phyloP scores from a whole-genome alignment of 768 basidiomycete species.

The Strobilomyces echinocephalus region DNA sequence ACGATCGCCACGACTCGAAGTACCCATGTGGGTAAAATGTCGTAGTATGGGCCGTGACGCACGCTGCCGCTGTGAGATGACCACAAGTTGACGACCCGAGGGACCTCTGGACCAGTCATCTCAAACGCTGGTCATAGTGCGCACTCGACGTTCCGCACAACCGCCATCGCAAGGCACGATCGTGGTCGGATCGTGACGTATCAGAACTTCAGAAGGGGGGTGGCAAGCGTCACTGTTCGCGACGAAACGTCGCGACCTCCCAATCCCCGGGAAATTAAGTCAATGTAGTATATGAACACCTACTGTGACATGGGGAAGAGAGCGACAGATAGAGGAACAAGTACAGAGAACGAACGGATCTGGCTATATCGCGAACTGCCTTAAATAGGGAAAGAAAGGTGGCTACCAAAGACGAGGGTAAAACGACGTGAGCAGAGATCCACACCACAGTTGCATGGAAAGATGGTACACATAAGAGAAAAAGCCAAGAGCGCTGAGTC shows the following conservation, averaged over 20 bases:
- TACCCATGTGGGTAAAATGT: no score
- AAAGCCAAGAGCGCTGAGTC: slow-evolving; percentile 8
- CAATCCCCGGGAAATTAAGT: slow-evolving; percentile 17
- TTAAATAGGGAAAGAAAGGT: background rate
- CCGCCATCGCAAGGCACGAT: no score
- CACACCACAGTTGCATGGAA: background rate
- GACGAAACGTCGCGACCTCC: background rate
- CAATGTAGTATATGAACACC: slow-evolving; percentile 21
- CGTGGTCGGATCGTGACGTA: no score
- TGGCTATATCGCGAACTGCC: slow-evolving; percentile 3
- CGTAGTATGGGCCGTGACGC: no score
- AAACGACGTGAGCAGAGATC: slow-evolving; percentile 3
- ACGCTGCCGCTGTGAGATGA: no score
- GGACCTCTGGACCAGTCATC: no score
- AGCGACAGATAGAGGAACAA: background rate
- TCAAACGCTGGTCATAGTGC: no score
- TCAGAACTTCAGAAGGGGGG: no score
- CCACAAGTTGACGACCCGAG: no score
- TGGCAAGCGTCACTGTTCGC: no score
- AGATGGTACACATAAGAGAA: background rate
- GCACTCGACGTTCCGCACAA: no score
- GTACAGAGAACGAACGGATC: slow-evolving; percentile 7
- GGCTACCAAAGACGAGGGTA: background rate
- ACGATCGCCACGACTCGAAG: no score
- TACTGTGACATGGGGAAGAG: slow-evolving; percentile 16